Base-by-base conservation (phyloP, 1,139 yeast genomes). In the Pichia kudriavzevii region DNA sequence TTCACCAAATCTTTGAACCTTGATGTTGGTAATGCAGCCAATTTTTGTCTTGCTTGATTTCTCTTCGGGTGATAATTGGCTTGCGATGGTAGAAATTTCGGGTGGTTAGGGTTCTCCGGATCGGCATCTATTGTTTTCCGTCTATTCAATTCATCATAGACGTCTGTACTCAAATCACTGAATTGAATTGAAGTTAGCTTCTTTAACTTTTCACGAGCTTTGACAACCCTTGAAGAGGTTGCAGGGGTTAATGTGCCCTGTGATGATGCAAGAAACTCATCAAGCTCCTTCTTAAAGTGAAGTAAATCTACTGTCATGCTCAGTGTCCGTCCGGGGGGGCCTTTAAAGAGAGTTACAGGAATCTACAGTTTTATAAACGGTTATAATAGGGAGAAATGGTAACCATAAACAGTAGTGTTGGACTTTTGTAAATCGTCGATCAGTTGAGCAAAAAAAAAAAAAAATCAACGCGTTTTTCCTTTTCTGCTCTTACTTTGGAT, bases 11-110 rank as follows among this genome's bases (percentile, higher is more conserved):
- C 98, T 52, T 79, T 79, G 60, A 91, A 91, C 41, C 97, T 63
- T 9, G 79, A 61, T 38, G 79, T 78, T 1, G 95, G 93, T 42
- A 93, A 69, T 29, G 85, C 75, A 2, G 96, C 82, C 46, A 93
- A 69, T 59, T 88, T 91, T 55, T 84, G 88, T 49, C 99, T 72
- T 4, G 98, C 98, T 58, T 87, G 95, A 57, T 93, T 93, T 52
- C 98, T 71, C 55, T 87, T 88, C 23, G 94, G 93, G 56, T 93
- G 98, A 60, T 85, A 85, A 4, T 69, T 63, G n/a, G 74, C 67
- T 53, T 72, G 72, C 5, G 94, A 88, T 33, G 77, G 66, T 41
- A 84, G 63, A 52, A 72, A 75, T 42, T 74, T 79, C 3, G 29
- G 26, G 9, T 26, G 6, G 5, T 82, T 77, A 5, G 42, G 34